Percentiles rank a stretch among this genome's conserved stretches.
These are phyloP conservation scores for Paxillus involutus DNA, from an alignment of 768 basidiomycete genomes.

Conservation along the genomic window DNA sequence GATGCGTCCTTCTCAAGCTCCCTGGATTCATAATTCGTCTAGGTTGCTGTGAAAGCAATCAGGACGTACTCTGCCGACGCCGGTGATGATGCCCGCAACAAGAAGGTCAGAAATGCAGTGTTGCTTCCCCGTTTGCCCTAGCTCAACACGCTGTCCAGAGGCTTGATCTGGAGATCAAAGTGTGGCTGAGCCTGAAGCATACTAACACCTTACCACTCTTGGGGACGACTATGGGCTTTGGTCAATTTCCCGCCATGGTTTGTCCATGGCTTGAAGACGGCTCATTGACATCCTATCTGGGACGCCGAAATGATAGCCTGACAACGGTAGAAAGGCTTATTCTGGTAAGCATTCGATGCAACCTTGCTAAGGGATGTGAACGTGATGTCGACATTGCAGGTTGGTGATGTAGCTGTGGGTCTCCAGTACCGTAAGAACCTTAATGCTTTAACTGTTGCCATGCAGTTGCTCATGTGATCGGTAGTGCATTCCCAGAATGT, in stretches of 20 bases:
- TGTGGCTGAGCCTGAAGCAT: slow-evolving; percentile 31
- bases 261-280: slow-evolving; percentile 35
- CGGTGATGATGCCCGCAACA: neutral
- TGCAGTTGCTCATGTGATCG: neutral
- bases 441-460: neutral
- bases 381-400: slow-evolving; percentile 4
- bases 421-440: slow-evolving; percentile 22
- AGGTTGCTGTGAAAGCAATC: too few species aligned
- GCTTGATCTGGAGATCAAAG: slow-evolving; percentile 27
- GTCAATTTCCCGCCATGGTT: slow-evolving; percentile 31
- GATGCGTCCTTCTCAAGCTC: too few species aligned
- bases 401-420: slow-evolving; percentile 26
- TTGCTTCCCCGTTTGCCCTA: too few species aligned
- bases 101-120: too few species aligned
- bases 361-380: neutral
- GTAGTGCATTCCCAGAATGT: slow-evolving; percentile 20
- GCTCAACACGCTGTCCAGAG: slow-evolving; percentile 5
- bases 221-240: slow-evolving; percentile 27
- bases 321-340: slow-evolving; percentile 8
- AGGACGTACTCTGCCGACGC: neutral
- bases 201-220: slow-evolving; percentile 30
- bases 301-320: slow-evolving; percentile 10
- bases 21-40: neutral
- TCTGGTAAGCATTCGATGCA: slow-evolving; percentile 9
- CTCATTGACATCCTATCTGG: slow-evolving; percentile 21